phyloP scores from a whole-genome alignment of 495 filamentous ascomycete species.

The Neurospora sublineolata region DNA sequence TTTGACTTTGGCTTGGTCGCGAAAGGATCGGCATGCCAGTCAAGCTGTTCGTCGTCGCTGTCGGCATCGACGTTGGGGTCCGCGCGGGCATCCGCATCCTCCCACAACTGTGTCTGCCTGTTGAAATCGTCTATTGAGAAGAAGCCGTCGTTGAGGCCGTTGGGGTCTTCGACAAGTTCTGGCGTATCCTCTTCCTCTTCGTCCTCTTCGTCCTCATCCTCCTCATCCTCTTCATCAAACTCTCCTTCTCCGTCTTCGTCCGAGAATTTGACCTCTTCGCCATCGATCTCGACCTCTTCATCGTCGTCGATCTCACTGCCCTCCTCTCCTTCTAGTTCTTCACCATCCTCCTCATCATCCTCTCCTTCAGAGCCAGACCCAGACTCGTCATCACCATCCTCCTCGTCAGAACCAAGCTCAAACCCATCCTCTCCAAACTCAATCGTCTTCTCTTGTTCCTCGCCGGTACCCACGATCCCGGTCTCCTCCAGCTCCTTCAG shows the following conservation, averaged over 20 bases:
- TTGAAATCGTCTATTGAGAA: constrained; percentile 99
- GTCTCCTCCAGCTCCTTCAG: constrained; percentile 37
- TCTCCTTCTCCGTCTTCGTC: constrained; percentile 12
- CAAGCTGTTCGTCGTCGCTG: constrained; percentile 70
- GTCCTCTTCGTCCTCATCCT: constrained; percentile 18
- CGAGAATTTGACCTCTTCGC: not conserved
- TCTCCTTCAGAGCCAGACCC: constrained; percentile 16
- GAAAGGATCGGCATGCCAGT: constrained; percentile 70
- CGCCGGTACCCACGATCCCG: constrained; percentile 17
- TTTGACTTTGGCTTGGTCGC: constrained; percentile 5
- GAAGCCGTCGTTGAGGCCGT: constrained; percentile 82
- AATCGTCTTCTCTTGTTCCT: constrained; percentile 17
- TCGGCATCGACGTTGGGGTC: constrained; percentile 50
- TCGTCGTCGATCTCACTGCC: constrained; percentile 25
- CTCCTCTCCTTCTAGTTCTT: constrained; percentile 32
- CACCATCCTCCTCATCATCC: constrained; percentile 24
- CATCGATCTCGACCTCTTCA: constrained; percentile 28
- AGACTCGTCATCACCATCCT: constrained; percentile 4
- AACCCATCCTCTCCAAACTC: constrained; percentile 38
- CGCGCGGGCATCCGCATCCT: constrained; percentile 60
- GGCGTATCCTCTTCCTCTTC: constrained; percentile 27
- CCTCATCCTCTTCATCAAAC: constrained; percentile 17
- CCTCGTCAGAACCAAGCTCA: constrained; percentile 29
- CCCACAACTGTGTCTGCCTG: constrained; percentile 74
- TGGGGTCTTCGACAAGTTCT: constrained; percentile 38